Evolutionary conservation across 495 filamentous ascomycete genomes (phyloP).

Genomic region (Tricharina praecox): DNA sequence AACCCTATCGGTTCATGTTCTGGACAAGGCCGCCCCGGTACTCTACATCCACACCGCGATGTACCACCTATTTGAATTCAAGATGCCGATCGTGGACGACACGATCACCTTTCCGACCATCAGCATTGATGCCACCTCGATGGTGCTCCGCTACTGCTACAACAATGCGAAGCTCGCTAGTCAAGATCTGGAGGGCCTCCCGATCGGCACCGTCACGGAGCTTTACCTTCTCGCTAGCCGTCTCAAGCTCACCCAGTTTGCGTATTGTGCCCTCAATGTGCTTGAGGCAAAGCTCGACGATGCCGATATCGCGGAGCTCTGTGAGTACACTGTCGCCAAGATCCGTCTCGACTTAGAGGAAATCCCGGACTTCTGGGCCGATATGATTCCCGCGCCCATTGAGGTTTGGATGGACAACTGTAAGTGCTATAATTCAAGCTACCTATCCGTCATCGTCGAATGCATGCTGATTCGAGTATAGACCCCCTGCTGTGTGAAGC

Average conservation of each 20-base stretch:
- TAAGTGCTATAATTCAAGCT: too few relatives aligned
- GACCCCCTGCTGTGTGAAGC: background rate
- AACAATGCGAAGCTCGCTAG: background rate
- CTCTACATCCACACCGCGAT: background rate
- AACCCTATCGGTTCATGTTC: background rate
- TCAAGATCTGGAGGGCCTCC: background rate
- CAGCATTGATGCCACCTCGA: background rate
- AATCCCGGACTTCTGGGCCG: background rate
- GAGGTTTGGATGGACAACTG: background rate
- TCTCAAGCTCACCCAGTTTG: background rate
- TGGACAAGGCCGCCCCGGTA: background rate
- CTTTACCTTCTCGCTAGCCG: background rate
- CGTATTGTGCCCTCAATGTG: background rate
- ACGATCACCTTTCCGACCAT: background rate
- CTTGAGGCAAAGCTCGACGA: background rate
- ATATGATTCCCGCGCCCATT: background rate
- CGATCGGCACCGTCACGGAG: background rate
- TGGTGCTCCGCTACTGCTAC: background rate
- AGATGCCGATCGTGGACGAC: background rate
- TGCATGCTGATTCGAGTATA: background rate
- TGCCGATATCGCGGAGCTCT: background rate
- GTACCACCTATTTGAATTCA: background rate
- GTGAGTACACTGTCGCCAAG: background rate
- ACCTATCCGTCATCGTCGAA: background rate
- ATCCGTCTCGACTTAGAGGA: background rate